Conservation (phyloP, 192 early-diverging fungal genomes). For the Spizellomyces sp. region DNA sequence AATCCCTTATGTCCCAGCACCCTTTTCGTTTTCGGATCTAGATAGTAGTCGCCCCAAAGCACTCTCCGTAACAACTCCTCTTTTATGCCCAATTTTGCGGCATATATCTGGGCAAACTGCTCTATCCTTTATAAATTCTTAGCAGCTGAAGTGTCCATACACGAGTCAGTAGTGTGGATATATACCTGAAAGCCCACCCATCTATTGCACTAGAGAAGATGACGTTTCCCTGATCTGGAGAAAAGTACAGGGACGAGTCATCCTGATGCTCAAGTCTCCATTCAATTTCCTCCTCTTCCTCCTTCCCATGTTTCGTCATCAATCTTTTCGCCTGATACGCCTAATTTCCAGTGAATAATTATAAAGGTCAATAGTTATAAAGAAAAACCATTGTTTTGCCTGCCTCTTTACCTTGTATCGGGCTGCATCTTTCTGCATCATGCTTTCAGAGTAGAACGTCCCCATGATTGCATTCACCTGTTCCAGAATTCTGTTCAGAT, state of each 20-base stretch:
- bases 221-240: constrained; percentile 94
- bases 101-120: constrained; percentile 92
- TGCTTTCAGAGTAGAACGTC: constrained; percentile 88
- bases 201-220: constrained; percentile 95
- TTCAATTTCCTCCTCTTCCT: constrained; percentile 59
- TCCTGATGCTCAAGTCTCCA: constrained; percentile 90
- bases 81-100: constrained; percentile 83
- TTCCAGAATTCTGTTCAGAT: constrained; percentile 92
- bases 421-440: constrained; percentile 74
- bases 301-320: constrained; percentile 12
- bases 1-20: constrained; percentile 85
- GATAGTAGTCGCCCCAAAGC: constrained; percentile 97
- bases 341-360: not conserved
- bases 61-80: constrained; percentile 75
- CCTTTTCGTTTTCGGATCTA: constrained; percentile 94
- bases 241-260: constrained; percentile 94
- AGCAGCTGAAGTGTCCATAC: not conserved
- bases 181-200: constrained; percentile 91
- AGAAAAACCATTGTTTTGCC: not conserved
- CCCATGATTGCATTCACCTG: constrained; percentile 97
- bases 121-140: constrained; percentile 60
- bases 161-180: not conserved
- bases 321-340: constrained; percentile 12
- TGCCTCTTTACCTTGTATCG: constrained; percentile 53
- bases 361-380: no score